A percentile compares a stretch with the other conserved stretches of the same genome.
Evolutionary conservation across 306 rosid species (phyloP).

Genomic region (Mucuna pruriens): DNA sequence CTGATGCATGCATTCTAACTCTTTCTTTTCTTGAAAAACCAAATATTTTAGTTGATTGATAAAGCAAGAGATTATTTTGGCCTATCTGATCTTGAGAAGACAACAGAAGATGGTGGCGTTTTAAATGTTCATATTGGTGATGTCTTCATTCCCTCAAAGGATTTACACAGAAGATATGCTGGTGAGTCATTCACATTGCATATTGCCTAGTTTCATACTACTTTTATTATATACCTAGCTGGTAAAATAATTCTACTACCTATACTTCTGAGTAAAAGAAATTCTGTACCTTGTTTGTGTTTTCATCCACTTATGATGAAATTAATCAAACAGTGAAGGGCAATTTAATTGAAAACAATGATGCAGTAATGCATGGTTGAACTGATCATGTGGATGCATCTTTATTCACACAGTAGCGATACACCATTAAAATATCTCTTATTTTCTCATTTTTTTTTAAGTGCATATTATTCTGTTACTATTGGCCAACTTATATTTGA

Average conservation of each 20-base stretch:
- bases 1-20: constrained; percentile 11
- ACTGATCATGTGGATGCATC: background rate
- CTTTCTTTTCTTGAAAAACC: constrained; percentile 32
- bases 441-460: constrained; percentile 14
- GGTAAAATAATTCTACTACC: background rate
- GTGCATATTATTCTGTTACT: constrained; percentile 14
- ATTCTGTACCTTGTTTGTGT: background rate
- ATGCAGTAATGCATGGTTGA: constrained; percentile 31
- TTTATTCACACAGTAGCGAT: constrained; percentile 17
- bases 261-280: constrained; percentile 21
- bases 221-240: constrained; percentile 2
- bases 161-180: constrained; percentile 68
- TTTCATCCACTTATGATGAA: constrained; percentile 8
- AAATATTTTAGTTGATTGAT: constrained; percentile 72
- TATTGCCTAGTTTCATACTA: constrained; percentile 12
- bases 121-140: constrained; percentile 81
- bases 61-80: constrained; percentile 84
- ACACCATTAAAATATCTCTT: background rate
- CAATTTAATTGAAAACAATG: constrained; percentile 7
- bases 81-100: constrained; percentile 80
- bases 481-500: constrained; percentile 49
- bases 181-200: constrained; percentile 62
- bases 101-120: constrained; percentile 73
- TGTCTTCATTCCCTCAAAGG: constrained; percentile 68
- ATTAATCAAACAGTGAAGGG: background rate